Percentiles rank a stretch among this genome's conserved stretches.
phyloP scores from a whole-genome alignment of 495 filamentous ascomycete species.

The Bryoglossum gracile region DNA sequence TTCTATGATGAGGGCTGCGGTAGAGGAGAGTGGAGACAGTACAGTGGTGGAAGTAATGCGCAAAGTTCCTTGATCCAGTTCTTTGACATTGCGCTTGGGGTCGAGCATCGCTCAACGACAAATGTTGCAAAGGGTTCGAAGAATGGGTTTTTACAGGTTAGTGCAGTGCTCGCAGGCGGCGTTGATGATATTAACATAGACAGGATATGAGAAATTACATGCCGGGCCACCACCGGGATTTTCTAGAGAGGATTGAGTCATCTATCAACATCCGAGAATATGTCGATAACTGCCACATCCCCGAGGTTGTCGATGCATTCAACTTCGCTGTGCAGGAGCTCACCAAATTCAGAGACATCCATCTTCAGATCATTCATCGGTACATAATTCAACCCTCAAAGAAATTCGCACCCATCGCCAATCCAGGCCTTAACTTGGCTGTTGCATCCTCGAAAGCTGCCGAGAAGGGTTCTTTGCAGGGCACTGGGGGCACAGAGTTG shows the following conservation, averaged over 20 bases:
- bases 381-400: slow-evolving; percentile 27
- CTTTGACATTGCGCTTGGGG: slow-evolving; percentile 26
- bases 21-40: slow-evolving; percentile 18
- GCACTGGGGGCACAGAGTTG: slow-evolving; percentile 29
- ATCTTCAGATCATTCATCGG: slow-evolving; percentile 26
- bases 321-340: slow-evolving; percentile 20
- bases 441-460: slow-evolving; percentile 15
- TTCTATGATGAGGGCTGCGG: slow-evolving; percentile 25
- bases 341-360: slow-evolving; percentile 24
- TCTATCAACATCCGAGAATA: slow-evolving; percentile 20
- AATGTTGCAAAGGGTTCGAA: slow-evolving; percentile 3
- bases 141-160: slow-evolving; percentile 15
- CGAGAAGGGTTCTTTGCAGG: slow-evolving; percentile 13
- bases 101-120: slow-evolving; percentile 18
- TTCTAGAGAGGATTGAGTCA: slow-evolving; percentile 20
- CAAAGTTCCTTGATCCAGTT: slow-evolving; percentile 30
- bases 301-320: slow-evolving; percentile 18
- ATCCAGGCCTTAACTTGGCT: slow-evolving; percentile 16
- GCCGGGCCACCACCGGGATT: slow-evolving; percentile 25
- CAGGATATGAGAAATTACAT: slow-evolving; percentile 29
- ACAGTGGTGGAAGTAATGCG: slow-evolving; percentile 28
- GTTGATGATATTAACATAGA: too few species aligned
- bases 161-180: too few species aligned
- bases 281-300: neutral
- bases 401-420: neutral